These are phyloP conservation scores for Entomortierella parvispora DNA, from an alignment of 192 early-diverging fungal species.

Conservation along the genomic window DNA sequence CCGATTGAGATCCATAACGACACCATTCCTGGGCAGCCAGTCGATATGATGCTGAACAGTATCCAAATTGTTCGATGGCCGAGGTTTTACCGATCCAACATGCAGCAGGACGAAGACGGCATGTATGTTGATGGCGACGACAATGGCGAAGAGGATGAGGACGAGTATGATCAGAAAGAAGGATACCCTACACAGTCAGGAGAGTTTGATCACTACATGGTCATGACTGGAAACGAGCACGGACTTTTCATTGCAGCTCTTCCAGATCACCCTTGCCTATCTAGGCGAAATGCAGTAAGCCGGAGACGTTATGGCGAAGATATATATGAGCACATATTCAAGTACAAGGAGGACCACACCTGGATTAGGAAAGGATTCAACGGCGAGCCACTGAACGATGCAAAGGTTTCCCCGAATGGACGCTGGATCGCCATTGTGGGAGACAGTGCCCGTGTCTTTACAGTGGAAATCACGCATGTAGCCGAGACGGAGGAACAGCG, in stretches of 20 bases:
- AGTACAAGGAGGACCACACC: slow-evolving; percentile 26
- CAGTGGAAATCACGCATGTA: slow-evolving; percentile 36
- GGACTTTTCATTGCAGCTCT: slow-evolving; percentile 32
- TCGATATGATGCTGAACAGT: slow-evolving; percentile 25
- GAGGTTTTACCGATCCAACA: slow-evolving; percentile 5
- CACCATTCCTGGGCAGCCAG: background rate
- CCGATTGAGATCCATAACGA: slow-evolving; percentile 18
- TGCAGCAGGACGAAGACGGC: background rate
- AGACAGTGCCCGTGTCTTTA: slow-evolving; percentile 49
- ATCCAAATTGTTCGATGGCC: slow-evolving; percentile 43
- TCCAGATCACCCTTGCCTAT: slow-evolving; percentile 22
- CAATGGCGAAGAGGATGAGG: background rate
- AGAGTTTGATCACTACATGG: slow-evolving; percentile 41
- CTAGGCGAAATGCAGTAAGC: background rate
- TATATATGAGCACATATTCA: slow-evolving; percentile 15
- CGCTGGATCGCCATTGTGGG: slow-evolving; percentile 57
- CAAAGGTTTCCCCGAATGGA: slow-evolving; percentile 60
- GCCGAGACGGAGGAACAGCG: slow-evolving; percentile 35
- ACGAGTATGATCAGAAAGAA: slow-evolving; percentile 17
- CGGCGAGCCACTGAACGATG: slow-evolving; percentile 55
- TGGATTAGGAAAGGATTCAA: slow-evolving; percentile 42
- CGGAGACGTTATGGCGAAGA: background rate
- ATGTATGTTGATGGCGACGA: background rate
- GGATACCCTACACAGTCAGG: slow-evolving; percentile 29
- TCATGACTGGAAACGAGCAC: slow-evolving; percentile 29